Evolutionary conservation across 2,329 filamentous ascomycete species (phyloP).

Genomic region (Akanthomyces uredinophilus): DNA sequence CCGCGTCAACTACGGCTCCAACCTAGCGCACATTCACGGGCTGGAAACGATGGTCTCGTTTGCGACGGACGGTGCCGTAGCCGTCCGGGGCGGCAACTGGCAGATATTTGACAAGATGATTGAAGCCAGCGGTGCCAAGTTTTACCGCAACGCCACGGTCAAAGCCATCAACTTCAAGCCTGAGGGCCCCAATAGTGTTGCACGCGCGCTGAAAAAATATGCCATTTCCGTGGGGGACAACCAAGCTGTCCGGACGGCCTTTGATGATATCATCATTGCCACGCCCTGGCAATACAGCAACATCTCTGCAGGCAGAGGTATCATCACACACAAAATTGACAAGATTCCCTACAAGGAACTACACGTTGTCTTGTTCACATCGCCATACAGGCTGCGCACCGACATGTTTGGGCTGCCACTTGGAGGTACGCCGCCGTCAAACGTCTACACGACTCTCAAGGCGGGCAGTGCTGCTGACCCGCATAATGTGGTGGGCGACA

Average conservation of each 20-base stretch:
- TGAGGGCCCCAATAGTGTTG: conserved; percentile 37
- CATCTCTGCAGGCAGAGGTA: conserved; percentile 57
- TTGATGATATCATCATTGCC: conserved; percentile 79
- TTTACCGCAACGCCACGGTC: conserved; percentile 65
- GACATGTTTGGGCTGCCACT: conserved; percentile 64
- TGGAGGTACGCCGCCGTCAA: conserved; percentile 58
- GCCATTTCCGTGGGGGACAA: conserved; percentile 34
- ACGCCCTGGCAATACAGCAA: conserved; percentile 76
- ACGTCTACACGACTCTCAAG: conserved; percentile 77
- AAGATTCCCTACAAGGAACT: conserved; percentile 79
- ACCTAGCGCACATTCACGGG: conserved; percentile 79
- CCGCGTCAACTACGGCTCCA: conserved; percentile 91
- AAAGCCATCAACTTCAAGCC: conserved; percentile 45
- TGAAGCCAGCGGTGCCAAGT: conserved; percentile 52
- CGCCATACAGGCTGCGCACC: conserved; percentile 66
- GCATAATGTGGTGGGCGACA: conserved; percentile 60
- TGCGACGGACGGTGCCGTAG: conserved; percentile 77
- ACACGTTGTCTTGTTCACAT: conserved; percentile 85
- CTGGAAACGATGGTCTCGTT: conserved; percentile 88
- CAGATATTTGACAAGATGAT: conserved; percentile 86
- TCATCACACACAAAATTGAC: conserved; percentile 68
- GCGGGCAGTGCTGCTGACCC: conserved; percentile 47
- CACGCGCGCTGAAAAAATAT: conserved; percentile 41
- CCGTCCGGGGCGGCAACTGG: conserved; percentile 85
- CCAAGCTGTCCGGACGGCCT: conserved; percentile 47